Evolutionary conservation across 2,329 filamentous ascomycete genomes (phyloP).

Genomic region (Cryoendolithus antarcticus): DNA sequence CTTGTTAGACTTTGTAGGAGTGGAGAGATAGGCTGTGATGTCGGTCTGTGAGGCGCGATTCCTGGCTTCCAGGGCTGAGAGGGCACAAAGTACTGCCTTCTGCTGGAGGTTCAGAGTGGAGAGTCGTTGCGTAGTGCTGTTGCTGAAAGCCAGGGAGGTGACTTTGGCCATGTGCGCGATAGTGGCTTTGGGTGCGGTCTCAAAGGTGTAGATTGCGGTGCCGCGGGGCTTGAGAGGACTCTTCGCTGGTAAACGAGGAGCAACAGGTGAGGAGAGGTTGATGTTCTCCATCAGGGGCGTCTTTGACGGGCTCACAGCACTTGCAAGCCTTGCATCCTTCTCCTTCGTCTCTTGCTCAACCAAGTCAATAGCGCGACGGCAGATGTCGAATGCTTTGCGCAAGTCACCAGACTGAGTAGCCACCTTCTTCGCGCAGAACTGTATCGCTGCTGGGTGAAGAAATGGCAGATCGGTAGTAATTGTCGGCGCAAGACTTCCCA

Average conservation of each 20-base stretch:
- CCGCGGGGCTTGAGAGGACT: conserved; percentile 18
- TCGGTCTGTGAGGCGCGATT: conserved; percentile 35
- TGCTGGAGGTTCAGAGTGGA: conserved; percentile 88
- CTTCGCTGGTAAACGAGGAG: conserved; percentile 30
- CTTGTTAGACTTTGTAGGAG: conserved; percentile 29
- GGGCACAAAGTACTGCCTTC: conserved; percentile 82
- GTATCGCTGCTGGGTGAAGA: conserved; percentile 84
- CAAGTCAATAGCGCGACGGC: conserved; percentile 75
- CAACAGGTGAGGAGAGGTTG: conserved; percentile 53
- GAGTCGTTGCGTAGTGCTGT: conserved; percentile 73
- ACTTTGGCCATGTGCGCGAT: conserved; percentile 88
- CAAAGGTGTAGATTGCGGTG: conserved; percentile 44
- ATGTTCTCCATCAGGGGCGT: conserved; percentile 68
- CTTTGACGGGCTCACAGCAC: conserved; percentile 51
- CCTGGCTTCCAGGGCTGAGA: conserved; percentile 75
- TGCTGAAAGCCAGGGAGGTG: conserved; percentile 78
- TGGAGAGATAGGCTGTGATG: conserved; percentile 20
- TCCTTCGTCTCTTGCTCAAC: conserved; percentile 73
- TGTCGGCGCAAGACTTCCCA: conserved; percentile 52
- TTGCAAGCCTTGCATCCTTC: conserved; percentile 52
- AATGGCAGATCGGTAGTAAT: conserved; percentile 61
- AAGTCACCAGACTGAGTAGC: conserved; percentile 88
- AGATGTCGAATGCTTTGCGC: conserved; percentile 90
- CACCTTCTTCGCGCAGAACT: conserved; percentile 88
- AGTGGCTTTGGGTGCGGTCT: conserved; percentile 75